Base-by-base conservation (phyloP, 1,284 basidiomycete genomes). In the Chalciporus sp. region DNA sequence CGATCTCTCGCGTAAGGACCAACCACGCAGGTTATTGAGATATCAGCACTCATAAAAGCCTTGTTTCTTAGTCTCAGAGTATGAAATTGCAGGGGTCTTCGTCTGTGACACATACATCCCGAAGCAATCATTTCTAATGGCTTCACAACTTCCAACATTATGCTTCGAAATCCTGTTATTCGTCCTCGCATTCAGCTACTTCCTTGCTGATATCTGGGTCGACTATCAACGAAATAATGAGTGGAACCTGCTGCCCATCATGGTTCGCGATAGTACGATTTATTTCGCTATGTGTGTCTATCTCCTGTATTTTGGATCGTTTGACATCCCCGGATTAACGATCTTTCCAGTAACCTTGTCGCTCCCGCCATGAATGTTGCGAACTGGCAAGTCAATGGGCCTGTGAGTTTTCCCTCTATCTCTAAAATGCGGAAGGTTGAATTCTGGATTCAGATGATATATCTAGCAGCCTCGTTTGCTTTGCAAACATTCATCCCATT, bases 241-340 rank as follows among this genome's bases (percentile, higher is more conserved):
- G 2, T 47, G 51, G 47, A 54, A 50, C 19, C 49, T 65, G 1
- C 2, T 63, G 26, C 48, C 37, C n/a, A 56, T 63, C 20, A 27
- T 63, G 33, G 45, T 58, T 41, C 50, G 62, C 10, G 58, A 63
- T 47, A 61, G 60, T 42, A 64, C 49, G 0, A 26, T 63, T 19
- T 63, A 63, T 43, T 63, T 61, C 2, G 53, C 52, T 1, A 55
- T 63, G 61, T 65, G 43, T 1, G 62, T 54, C 17, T 12, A 5
- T 16, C 9, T 7, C 10, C 5, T 27, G 14, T 1, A 28, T 10
- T 29, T 23, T 23, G 23, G 23, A 23, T n/a, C 23, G 23, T 23
- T 23, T 23, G 23, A 23, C 23, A 23, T 23, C 23, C 23, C 46
- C 49, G 1, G 47, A 12, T 8, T 8, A 17, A 7, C 31, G 10